Conservation (phyloP, 2,329 filamentous ascomycete genomes). For the Chalaropsis ovoidea region DNA sequence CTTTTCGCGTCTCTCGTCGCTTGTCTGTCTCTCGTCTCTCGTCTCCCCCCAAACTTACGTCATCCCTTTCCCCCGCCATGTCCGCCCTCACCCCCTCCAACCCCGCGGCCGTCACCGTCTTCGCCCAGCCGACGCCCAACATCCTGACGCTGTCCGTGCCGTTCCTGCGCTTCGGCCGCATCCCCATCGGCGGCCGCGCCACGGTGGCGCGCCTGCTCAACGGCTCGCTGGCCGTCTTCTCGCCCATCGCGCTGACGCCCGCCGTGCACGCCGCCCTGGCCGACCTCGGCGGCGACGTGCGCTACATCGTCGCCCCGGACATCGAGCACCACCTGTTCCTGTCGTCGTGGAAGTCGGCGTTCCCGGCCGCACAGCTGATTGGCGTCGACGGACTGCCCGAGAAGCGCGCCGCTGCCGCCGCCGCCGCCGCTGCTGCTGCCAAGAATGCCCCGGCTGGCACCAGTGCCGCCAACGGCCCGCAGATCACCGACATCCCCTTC, state of each 20-base stretch:
- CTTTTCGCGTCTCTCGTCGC: background rate
- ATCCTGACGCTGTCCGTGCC: constrained; percentile 72
- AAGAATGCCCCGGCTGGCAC: constrained; percentile 37
- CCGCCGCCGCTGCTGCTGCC: constrained; percentile 33
- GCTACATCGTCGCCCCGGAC: constrained; percentile 80
- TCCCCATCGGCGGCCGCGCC: constrained; percentile 77
- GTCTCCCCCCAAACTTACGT: background rate
- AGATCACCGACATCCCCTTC: constrained; percentile 47
- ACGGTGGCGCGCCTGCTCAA: constrained; percentile 74
- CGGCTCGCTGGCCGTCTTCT: constrained; percentile 78
- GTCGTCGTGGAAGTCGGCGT: constrained; percentile 70
- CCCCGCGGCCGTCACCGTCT: constrained; percentile 78
- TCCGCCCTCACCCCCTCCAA: constrained; percentile 51
- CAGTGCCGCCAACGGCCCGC: constrained; percentile 26
- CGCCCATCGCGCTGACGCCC: constrained; percentile 74
- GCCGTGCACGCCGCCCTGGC: constrained; percentile 56
- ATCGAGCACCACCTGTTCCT: constrained; percentile 93
- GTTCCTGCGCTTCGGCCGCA: constrained; percentile 66
- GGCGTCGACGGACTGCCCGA: constrained; percentile 74
- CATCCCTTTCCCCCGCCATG: constrained; percentile 4
- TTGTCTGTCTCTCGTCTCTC: too few relatives aligned
- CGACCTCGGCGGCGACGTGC: constrained; percentile 57
- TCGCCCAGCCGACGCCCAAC: constrained; percentile 70
- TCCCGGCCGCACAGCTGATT: constrained; percentile 67
- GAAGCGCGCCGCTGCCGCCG: constrained; percentile 57